Conservation (phyloP, 164 flowering plant genomes). For the Houttuynia cordata region DNA sequence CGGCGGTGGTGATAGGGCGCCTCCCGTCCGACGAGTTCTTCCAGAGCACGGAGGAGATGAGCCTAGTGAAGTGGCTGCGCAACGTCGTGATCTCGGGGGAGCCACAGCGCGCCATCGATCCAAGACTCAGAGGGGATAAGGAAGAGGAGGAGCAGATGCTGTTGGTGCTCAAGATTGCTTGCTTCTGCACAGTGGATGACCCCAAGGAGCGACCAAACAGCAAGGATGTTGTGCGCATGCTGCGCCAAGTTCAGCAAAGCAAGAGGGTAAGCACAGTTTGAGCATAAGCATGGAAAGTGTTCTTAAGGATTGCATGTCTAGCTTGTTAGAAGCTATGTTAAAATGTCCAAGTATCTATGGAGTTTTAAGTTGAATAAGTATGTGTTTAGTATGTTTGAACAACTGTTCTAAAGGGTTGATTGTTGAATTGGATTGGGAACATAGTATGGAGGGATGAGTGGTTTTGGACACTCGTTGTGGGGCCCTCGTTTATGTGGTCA, state of each 20-base stretch:
- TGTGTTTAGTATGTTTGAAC: too few species aligned
- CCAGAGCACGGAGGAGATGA: conserved; percentile 51
- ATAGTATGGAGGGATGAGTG: too few species aligned
- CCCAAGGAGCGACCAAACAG: conserved; percentile 82
- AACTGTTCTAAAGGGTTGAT: too few species aligned
- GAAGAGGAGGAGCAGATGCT: conserved; percentile 62
- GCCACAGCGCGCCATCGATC: conserved; percentile 57
- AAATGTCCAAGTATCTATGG: too few species aligned
- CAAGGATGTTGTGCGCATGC: conserved; percentile 62
- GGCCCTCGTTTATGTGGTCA: too few species aligned
- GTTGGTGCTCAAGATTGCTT: conserved; percentile 74
- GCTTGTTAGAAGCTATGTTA: too few species aligned
- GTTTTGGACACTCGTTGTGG: too few species aligned
- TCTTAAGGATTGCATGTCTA: too few species aligned
- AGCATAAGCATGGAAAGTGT: too few species aligned
- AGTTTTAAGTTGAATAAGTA: too few species aligned
- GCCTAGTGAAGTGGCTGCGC: conserved; percentile 74
- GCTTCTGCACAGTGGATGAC: conserved; percentile 75
- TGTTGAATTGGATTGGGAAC: too few species aligned
- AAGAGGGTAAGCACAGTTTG: too few species aligned
- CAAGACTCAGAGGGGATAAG: conserved; percentile 46
- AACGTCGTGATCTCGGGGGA: conserved; percentile 63
- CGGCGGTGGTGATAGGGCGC: conserved; percentile 59
- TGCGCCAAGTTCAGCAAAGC: conserved; percentile 41
- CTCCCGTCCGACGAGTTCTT: conserved; percentile 71